Conservation (phyloP, 1,139 yeast genomes). For the Nakaseomyces nivariensis region DNA sequence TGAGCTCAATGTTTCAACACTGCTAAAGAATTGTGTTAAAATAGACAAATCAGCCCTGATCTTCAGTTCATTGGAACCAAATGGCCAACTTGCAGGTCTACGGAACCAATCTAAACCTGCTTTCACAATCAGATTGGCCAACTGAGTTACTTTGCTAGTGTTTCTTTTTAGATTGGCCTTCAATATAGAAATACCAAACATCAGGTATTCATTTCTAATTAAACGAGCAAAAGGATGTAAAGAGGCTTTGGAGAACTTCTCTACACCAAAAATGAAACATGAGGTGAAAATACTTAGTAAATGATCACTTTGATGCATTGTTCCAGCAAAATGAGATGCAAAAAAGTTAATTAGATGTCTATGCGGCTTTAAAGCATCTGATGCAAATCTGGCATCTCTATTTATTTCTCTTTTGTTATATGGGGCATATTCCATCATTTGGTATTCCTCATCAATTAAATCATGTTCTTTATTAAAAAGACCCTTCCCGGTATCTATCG, state of each 20-base stretch:
- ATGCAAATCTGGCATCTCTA: conserved; percentile 40
- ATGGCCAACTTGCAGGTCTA: conserved; percentile 59
- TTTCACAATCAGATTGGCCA: conserved; percentile 47
- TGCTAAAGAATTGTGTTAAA: conserved; percentile 42
- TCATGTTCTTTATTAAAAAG: conserved; percentile 56
- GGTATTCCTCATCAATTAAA: conserved; percentile 50
- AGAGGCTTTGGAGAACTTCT: conserved; percentile 50
- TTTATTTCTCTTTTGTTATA: conserved; percentile 57
- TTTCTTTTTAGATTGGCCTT: conserved; percentile 41
- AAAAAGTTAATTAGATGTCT: conserved; percentile 56
- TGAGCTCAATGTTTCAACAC: conserved; percentile 17
- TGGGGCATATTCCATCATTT: conserved; percentile 84
- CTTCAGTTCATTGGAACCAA: conserved; percentile 69
- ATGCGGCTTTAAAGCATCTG: conserved; percentile 62
- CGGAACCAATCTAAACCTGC: conserved; percentile 77
- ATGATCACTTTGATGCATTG: conserved; percentile 64
- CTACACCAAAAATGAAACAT: conserved; percentile 49
- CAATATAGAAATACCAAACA: conserved; percentile 58
- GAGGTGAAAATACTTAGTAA: conserved; percentile 60
- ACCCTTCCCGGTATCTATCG: conserved; percentile 53
- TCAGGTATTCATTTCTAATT: conserved; percentile 62
- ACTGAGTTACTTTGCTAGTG: conserved; percentile 36
- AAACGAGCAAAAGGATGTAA: conserved; percentile 74
- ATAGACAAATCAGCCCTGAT: conserved; percentile 59
- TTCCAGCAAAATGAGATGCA: conserved; percentile 75